Base-by-base conservation (phyloP, 164 flowering plant species). In the Nymphaea thermarum region DNA sequence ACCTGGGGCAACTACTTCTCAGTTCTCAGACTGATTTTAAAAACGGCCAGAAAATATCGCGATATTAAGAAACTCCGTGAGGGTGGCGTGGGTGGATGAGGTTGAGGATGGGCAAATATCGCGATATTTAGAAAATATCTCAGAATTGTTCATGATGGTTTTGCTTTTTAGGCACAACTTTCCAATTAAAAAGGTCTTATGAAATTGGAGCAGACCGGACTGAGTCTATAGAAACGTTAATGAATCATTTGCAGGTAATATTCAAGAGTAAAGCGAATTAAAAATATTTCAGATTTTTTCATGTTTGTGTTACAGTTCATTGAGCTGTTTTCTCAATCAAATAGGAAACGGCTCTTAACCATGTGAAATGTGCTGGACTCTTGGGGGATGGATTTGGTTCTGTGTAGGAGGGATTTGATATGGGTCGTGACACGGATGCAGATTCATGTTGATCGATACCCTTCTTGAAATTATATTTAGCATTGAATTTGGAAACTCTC, bases 361-460 rank as follows among this genome's bases (percentile, higher is more conserved):
- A 95, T 81, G 93, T 84, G 55, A 92, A 77, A 81, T 68, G 53
- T 76, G 93, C 85, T 60, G 99, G 99, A 14, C 87, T 95, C 72
- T 74, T 90, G 12, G 89, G 85, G 60, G 93, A 85, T 84, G 99
- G 99, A 44, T 92, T 95, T 82, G 99, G 99, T 72, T 75, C 94
- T 95, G 99, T 73, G 77, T 61, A 89, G 83, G 76, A 86, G 79
- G 70, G 87, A 92, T 75, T 77, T 95, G 67, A 90, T 95, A 67
- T 95, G 99, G 99, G 99, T 95, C 62, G 99, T 95, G 0, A 77
- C 97, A 18, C 75, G 78, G 60, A 90, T 92, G 91, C 93, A 95
- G 73, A 88, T 92, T 81, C 70, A 83, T 70, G 88, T 92, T 41
- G 94, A 95, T 74, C 86, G 87, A 16, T 95, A 95, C 75, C 98